A percentile compares a stretch with the other conserved stretches of the same genome.
Evolutionary conservation across 1,284 basidiomycete genomes (phyloP).

Genomic region (Fomitopsis palustris): DNA sequence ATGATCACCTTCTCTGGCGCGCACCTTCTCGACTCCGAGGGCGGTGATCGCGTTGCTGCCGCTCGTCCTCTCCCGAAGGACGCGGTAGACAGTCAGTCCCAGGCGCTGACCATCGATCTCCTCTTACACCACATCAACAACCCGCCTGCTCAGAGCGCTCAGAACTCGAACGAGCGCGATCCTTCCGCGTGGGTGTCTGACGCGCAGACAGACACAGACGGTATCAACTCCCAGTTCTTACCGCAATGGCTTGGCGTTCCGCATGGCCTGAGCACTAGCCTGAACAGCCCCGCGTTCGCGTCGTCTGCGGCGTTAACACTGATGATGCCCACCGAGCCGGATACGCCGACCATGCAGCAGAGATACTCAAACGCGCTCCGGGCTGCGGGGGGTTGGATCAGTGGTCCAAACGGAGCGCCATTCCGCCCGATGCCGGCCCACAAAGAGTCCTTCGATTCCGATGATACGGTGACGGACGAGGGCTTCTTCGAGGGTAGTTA

Average conservation of each 20-base stretch:
- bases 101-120: conserved; percentile 35
- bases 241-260: conserved; percentile 14
- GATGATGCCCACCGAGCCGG: conserved; percentile 10
- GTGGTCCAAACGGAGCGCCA: neutral
- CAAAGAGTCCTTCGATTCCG: neutral
- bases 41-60: conserved; percentile 18
- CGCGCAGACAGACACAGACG: conserved; percentile 26
- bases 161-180: neutral
- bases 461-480: conserved; percentile 22
- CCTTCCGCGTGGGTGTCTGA: neutral
- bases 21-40: conserved; percentile 37
- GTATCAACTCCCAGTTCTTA: conserved; percentile 24
- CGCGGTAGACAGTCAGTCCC: conserved; percentile 32
- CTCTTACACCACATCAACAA: conserved; percentile 5
- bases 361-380: conserved; percentile 1
- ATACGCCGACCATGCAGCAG: conserved; percentile 11
- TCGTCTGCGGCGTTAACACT: conserved; percentile 23
- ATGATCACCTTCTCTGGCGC: conserved; percentile 54
- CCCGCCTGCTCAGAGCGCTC: conserved; percentile 7
- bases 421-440: neutral
- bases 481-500: conserved; percentile 28
- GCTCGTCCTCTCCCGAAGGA: conserved; percentile 18
- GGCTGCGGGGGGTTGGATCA: conserved; percentile 5
- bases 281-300: conserved; percentile 19
- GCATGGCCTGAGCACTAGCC: conserved; percentile 15